Evolutionary conservation across 139 green algal genomes (phyloP), one percentile per base, ranked within the genome.

Genomic region (Ettlia oleoabundans): DNA sequence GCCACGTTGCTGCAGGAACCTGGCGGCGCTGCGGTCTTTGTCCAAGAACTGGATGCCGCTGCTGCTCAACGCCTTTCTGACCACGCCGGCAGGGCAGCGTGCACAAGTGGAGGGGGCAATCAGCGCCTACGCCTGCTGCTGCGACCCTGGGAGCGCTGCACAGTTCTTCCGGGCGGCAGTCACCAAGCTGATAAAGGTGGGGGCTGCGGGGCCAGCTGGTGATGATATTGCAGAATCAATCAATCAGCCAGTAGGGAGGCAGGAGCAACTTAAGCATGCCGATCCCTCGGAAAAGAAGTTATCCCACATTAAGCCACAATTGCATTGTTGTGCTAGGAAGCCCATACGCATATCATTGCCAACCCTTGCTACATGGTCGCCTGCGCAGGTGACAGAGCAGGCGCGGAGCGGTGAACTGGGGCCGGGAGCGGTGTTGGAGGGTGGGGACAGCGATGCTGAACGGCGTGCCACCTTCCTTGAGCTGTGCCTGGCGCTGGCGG

Each of bases 401-500:
- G 88, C 89, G 15, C 74, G 69, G 13, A 85, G 86, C 7, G 88
- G 91, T 4, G 81, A 94, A 74, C 87, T 90, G 8, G 86, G 88
- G 1, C 55, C 82, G 10, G 88, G 92, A 55, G 76, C 84, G 19
- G 87, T 95, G 26, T 76, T 82, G 19, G 92, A 96, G 42, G 93
- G 93, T 28, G 93, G 95, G 40, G 73, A 85, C 47, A 89, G 83
- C 28, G 87, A 89, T 13, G 82, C 76, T 35, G 82, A 90, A 51
- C 87, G 92, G 43, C 87, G 91, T 15, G 93, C 86, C 76, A 92
- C 94, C 1, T 99, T 96, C 83, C 85, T 98, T 77, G 96, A 98
- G 79, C 89, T 98, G 37, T 88, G 93, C 13, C 84, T 97, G 47
- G 84, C 81, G 26, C 86, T 98, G 51, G 87, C 88, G 9, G 81